These are phyloP conservation scores for Dioscorea cayenensis DNA, from an alignment of 116 monocot species.

Conservation along the genomic window DNA sequence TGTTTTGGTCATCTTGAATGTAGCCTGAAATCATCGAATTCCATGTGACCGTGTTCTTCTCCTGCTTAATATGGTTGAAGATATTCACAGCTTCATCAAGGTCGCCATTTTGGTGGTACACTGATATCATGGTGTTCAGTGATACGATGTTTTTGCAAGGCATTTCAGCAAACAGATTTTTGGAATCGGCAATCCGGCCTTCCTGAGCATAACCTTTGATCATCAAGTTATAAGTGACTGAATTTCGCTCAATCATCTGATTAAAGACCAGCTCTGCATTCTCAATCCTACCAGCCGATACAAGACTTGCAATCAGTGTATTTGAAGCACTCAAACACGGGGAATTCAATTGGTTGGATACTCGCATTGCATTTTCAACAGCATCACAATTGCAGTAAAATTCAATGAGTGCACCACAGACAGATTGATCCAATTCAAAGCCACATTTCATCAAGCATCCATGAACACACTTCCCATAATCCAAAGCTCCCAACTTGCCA, in stretches of 20 bases:
- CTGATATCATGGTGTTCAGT: slow-evolving; percentile 33
- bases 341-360: slow-evolving; percentile 12
- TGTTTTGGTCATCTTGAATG: slow-evolving; percentile 26
- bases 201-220: slow-evolving; percentile 25
- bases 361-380: slow-evolving; percentile 12
- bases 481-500: slow-evolving; percentile 12
- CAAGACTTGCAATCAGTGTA: slow-evolving; percentile 18
- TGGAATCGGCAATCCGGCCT: slow-evolving; percentile 23
- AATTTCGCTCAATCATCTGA: slow-evolving; percentile 8
- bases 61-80: slow-evolving; percentile 23
- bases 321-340: slow-evolving; percentile 20
- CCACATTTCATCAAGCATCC: slow-evolving; percentile 16
- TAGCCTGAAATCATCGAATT: slow-evolving; percentile 43
- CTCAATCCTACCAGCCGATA: slow-evolving; percentile 10
- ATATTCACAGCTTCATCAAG: slow-evolving; percentile 19
- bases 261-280: slow-evolving; percentile 26
- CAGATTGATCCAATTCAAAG: slow-evolving; percentile 14
- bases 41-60: slow-evolving; percentile 36
- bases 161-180: slow-evolving; percentile 23
- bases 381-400: slow-evolving; percentile 20
- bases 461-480: slow-evolving; percentile 26
- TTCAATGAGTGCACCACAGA: slow-evolving; percentile 21
- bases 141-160: slow-evolving; percentile 35
- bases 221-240: slow-evolving; percentile 31
- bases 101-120: slow-evolving; percentile 13